A percentile compares a stretch with the other conserved stretches of the same genome.
Evolutionary conservation across 106 monocot species (phyloP).

Genomic region (Hemerocallis citrina): DNA sequence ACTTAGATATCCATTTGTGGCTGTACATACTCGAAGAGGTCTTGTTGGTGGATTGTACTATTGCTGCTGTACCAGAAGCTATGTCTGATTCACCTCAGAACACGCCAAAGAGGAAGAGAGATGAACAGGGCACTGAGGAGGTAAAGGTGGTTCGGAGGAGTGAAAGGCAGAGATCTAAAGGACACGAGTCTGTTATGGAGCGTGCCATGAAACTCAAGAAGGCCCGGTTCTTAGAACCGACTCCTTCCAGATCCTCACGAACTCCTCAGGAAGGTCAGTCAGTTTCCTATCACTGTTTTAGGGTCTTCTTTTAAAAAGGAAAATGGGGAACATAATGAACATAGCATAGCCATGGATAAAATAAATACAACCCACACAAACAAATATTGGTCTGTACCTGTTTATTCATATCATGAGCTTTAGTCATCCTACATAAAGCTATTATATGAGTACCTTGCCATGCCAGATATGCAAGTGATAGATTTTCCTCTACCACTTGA

Average conservation of each 20-base stretch:
- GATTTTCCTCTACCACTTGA: no score
- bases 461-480: no score
- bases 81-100: background rate
- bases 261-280: slow-evolving; percentile 1
- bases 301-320: background rate
- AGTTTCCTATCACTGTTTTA: background rate
- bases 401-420: no score
- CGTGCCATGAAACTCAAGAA: slow-evolving; percentile 5
- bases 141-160: slow-evolving; percentile 2
- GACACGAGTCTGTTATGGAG: background rate
- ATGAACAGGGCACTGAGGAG: background rate
- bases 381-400: no score
- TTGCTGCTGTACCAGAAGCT: background rate
- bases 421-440: no score
- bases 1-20: background rate
- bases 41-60: background rate
- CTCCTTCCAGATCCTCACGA: background rate
- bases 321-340: no score
- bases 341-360: no score
- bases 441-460: no score
- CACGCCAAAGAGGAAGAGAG: background rate
- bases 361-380: no score
- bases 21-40: background rate
- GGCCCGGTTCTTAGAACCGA: background rate
- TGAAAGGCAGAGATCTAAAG: slow-evolving; percentile 1